Evolutionary conservation across 2,329 filamentous ascomycete genomes (phyloP).

Genomic region (Cladosporium cucumerinum): DNA sequence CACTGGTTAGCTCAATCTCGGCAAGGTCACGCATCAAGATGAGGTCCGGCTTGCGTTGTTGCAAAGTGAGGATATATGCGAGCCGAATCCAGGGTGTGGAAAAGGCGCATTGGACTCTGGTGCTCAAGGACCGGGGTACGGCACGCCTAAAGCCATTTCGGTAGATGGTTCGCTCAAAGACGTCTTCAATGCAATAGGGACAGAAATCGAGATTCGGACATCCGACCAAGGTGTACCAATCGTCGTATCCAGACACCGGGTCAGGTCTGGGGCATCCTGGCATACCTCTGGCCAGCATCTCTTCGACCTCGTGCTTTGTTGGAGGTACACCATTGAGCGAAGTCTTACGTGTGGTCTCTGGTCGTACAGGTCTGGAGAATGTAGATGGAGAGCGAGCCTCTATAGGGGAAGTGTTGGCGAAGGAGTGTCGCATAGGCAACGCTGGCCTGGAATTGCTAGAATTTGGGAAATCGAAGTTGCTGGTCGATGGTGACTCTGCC

Average conservation of each 20-base stretch:
- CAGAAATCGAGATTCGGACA: conserved; percentile 76
- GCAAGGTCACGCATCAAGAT: conserved; percentile 68
- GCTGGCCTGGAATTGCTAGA: neutral
- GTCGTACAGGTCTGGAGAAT: conserved; percentile 9
- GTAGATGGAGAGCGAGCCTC: conserved; percentile 17
- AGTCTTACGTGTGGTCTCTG: conserved; percentile 9
- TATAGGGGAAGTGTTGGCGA: conserved; percentile 15
- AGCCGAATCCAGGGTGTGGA: conserved; percentile 79
- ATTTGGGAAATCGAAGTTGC: conserved; percentile 14
- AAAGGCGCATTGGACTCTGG: conserved; percentile 71
- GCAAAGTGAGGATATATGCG: conserved; percentile 76
- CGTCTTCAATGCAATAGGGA: conserved; percentile 69
- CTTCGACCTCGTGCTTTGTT: conserved; percentile 46
- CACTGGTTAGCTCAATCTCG: conserved; percentile 54
- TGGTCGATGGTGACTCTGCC: conserved; percentile 22
- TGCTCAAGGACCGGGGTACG: conserved; percentile 54
- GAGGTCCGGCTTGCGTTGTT: conserved; percentile 64
- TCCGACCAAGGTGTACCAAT: conserved; percentile 76
- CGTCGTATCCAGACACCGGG: conserved; percentile 61
- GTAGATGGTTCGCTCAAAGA: conserved; percentile 68
- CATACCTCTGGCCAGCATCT: conserved; percentile 43
- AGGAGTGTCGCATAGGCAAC: conserved; percentile 17
- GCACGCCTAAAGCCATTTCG: conserved; percentile 63
- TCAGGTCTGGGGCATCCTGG: conserved; percentile 67
- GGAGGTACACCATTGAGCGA: conserved; percentile 14